A percentile compares a stretch with the other conserved stretches of the same genome.
phyloP scores from a whole-genome alignment of 352 stramenopile genomes.

The Globisporangium spinosum region DNA sequence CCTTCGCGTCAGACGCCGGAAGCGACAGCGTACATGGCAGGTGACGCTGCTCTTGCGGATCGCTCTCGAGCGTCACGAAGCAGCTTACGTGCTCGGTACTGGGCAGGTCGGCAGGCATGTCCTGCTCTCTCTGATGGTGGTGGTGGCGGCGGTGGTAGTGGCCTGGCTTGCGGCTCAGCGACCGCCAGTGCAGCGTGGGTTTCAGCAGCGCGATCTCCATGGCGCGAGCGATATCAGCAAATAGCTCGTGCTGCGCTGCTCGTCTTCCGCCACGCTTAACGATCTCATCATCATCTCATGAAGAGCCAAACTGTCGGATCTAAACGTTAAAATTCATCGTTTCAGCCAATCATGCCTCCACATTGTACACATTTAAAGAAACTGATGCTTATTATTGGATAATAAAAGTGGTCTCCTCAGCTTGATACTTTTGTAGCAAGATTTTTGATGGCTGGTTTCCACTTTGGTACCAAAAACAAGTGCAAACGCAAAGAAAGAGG shows the following conservation, averaged over 20 bases:
- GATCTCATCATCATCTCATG: background rate
- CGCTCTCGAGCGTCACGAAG: slow-evolving; percentile 20
- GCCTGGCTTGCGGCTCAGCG: slow-evolving; percentile 11
- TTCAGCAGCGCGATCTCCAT: slow-evolving; percentile 39
- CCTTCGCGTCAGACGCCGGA: slow-evolving; percentile 13
- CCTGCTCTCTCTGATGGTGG: background rate
- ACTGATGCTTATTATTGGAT: too few relatives aligned
- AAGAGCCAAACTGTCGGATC: background rate
- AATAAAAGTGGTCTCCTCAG: background rate
- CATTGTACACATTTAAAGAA: too few relatives aligned
- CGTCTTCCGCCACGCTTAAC: background rate
- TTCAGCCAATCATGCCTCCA: background rate
- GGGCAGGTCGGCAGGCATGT: background rate
- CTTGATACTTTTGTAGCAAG: background rate
- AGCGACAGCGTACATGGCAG: slow-evolving; percentile 41
- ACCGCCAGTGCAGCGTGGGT: slow-evolving; percentile 29
- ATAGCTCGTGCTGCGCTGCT: background rate
- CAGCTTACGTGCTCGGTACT: slow-evolving; percentile 12
- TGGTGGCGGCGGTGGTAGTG: background rate
- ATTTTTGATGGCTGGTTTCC: background rate
- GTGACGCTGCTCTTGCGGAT: slow-evolving; percentile 18
- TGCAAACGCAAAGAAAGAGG: background rate
- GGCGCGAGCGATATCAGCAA: background rate
- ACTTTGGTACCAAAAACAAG: background rate
- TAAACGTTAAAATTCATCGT: background rate